Evolutionary conservation across 371 early-diverging fungal genomes (phyloP).

Genomic region (Mucor piriformis): DNA sequence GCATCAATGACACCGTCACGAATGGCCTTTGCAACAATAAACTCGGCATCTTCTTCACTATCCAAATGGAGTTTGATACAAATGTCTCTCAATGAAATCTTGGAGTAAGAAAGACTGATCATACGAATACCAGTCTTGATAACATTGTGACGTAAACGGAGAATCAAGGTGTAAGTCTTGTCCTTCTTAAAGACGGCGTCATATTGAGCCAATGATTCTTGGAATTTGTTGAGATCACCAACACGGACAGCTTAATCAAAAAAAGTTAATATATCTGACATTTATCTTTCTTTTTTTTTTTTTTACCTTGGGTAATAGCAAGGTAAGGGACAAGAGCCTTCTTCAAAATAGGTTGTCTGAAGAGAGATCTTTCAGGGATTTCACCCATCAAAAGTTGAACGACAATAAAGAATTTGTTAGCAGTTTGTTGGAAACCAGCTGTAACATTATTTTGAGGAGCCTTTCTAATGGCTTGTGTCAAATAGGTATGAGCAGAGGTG

Average conservation of each 20-base stretch:
- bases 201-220: conserved; percentile 81
- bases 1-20: conserved; percentile 98
- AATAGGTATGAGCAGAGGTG: conserved; percentile 82
- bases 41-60: conserved; percentile 97
- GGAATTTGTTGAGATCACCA: conserved; percentile 93
- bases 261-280: too few species aligned
- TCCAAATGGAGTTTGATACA: conserved; percentile 95
- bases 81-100: conserved; percentile 95
- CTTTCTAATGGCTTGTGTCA: conserved; percentile 94
- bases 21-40: conserved; percentile 98
- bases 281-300: too few species aligned
- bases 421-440: conserved; percentile 95
- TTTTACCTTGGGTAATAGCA: conserved; percentile 83
- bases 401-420: conserved; percentile 90
- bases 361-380: conserved; percentile 92
- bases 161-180: conserved; percentile 87
- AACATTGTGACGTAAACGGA: conserved; percentile 96
- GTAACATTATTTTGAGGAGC: conserved; percentile 86
- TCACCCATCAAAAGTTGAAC: conserved; percentile 97
- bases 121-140: conserved; percentile 97
- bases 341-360: conserved; percentile 84
- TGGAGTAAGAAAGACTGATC: conserved; percentile 93
- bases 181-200: conserved; percentile 81
- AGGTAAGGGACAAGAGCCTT: conserved; percentile 90
- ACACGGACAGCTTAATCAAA: conserved; percentile 89